Evolutionary conservation across 2,329 filamentous ascomycete genomes (phyloP), one percentile per base, ranked within the genome.

Genomic region (Alternaria brassicicola): DNA sequence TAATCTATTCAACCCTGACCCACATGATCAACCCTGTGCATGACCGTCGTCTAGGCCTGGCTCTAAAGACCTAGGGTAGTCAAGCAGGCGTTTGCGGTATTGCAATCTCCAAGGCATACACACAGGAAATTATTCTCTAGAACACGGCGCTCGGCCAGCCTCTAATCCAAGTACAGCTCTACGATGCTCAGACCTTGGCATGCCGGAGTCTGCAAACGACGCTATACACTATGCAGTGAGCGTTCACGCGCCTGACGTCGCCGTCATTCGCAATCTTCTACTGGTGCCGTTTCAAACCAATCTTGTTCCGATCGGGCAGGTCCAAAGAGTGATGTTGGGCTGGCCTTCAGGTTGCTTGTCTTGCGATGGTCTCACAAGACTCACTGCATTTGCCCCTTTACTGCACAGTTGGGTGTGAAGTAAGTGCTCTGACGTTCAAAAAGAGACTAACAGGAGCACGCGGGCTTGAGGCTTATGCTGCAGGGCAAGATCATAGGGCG

Each of bases 331-430:
- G 23, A 15, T 53, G 19, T 41, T 38, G 45, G 49, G 31, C 33
- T 43, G 38, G 43, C 33, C 17, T 54, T 53, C 28, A 45, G 46
- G 41, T 47, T 52, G 42, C 19, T 39, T 35, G 64, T 63, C 64
- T 65, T 57, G 66, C 63, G 67, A 58, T 45, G 28, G 56, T 50
- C 62, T 69, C 70, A 71, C 68, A 61, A 63, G 70, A 65, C 65
- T 62, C 28, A 28, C 26, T 50, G 28, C 30, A 39, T 54, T 50
- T 52, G 38, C 30, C 25, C 43, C 51, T 43, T 35, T 19, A 41
- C 43, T 43, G 15, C 12, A 39, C 13, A 42, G 12, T 38, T 49
- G 43, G 46, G 39, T 52, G 23, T 55, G 36, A 10, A 23, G 51
- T 23, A 38, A 45, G 61, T 64, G 61, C 65, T 55, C 56, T 48